Percentiles rank a stretch among this genome's conserved stretches.
These are phyloP conservation scores for Lepiota brunneoincarnata DNA, from an alignment of 768 basidiomycete genomes.

Conservation along the genomic window DNA sequence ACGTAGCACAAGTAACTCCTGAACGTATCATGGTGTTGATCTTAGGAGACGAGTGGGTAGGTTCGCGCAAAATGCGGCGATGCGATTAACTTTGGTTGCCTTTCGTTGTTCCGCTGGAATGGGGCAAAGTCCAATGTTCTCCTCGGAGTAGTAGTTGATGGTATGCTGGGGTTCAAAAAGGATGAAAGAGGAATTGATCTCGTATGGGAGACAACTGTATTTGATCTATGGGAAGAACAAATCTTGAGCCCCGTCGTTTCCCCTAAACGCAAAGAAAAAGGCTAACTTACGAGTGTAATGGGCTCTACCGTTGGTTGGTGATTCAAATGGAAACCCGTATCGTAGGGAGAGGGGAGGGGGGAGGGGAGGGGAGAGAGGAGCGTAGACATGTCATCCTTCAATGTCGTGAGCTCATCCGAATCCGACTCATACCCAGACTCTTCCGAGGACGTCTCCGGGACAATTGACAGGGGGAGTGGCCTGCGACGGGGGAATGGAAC, in stretches of 20 bases:
- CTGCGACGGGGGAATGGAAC: slow-evolving; percentile 4
- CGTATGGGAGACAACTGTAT: slow-evolving; percentile 14
- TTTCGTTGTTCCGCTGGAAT: slow-evolving; percentile 10
- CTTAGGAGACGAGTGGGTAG: slow-evolving; percentile 19
- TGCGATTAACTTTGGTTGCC: slow-evolving; percentile 16
- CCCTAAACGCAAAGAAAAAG: not conserved
- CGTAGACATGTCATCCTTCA: slow-evolving; percentile 4
- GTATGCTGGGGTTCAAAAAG: slow-evolving; percentile 16
- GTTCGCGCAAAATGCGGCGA: slow-evolving; percentile 22
- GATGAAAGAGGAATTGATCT: slow-evolving; percentile 16
- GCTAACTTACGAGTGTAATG: slow-evolving; percentile 7
- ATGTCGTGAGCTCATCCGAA: slow-evolving; percentile 9
- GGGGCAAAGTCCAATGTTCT: slow-evolving; percentile 21
- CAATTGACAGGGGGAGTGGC: slow-evolving; percentile 1
- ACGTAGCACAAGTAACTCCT: not conserved
- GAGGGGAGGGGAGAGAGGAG: slow-evolving; percentile 5
- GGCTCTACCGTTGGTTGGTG: slow-evolving; percentile 10
- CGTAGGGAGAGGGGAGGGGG: slow-evolving; percentile 2
- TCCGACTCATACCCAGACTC: slow-evolving; percentile 14
- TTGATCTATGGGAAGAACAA: slow-evolving; percentile 3
- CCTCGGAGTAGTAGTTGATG: slow-evolving; percentile 18
- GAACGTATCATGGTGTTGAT: slow-evolving; percentile 1
- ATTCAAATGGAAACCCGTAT: slow-evolving; percentile 8
- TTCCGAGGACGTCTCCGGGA: slow-evolving; percentile 8
- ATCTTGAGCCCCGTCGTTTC: not conserved